Base-by-base conservation (phyloP, 495 filamentous ascomycete species). In the Poronia punctata region DNA sequence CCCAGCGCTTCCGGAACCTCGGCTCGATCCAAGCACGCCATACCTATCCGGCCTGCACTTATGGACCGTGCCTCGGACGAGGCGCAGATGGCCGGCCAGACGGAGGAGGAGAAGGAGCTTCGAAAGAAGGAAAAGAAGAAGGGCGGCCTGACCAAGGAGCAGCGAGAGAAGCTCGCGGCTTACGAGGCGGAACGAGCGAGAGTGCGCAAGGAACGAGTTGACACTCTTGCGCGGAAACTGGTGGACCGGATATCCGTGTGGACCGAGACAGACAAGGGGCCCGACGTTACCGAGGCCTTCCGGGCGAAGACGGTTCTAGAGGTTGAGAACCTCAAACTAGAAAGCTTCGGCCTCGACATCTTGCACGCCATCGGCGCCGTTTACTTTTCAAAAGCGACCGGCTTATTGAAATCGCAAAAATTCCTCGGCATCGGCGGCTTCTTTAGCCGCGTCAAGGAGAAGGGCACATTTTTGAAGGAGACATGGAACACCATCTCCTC, bases 311-410 rank as follows among this genome's bases (percentile, higher is more conserved):
- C 80, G 15, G 75, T 81, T n/a, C 78, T 94, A 18, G 93, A 97
- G 64, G 86, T 95, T 10, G 92, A 99, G 70, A 93, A 96, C 50
- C 65, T 97, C 49, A 99, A 97, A 70, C 97, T 99, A 86, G 92
- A 99, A 66, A 90, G 84, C 9, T 99, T 99, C 57, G 92, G 92
- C 25, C 66, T 99, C 24, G 92, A 99, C 53, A 99, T 99, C 50
- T 70, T 99, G 16, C 92, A 99, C 61, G 88, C 92, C 15, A 88
- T 99, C 49, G 90, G 93, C 17, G 68, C 78, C 15, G 92, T 86
- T 5, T 99, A 99, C 60, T 58, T 90, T 14, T 78, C 80, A 46
- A 97, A 96, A 65, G 85, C 82, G 8, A 83, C 83, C 17, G 80
- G 84, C 0, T 82, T 95, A 55, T 68, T 99, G 37, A 95, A 95